Conservation (phyloP, 441 rosid genomes). For the Sinapis alba region DNA sequence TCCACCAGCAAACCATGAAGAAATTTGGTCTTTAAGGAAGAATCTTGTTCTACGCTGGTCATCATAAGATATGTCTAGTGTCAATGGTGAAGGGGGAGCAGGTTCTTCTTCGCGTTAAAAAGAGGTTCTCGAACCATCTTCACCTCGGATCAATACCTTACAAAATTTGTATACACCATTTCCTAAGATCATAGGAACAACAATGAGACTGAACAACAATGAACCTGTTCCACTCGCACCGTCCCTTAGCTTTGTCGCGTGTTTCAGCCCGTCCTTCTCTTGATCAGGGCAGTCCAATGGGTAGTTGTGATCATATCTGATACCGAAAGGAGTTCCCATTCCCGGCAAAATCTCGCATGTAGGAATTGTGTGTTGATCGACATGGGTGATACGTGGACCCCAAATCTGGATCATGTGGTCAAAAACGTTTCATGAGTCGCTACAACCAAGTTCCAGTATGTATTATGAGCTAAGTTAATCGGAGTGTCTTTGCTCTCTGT, state of each 20-base stretch:
- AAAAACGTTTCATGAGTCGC: slow-evolving; percentile 67
- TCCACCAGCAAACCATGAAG: too few relatives aligned
- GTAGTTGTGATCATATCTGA: slow-evolving; percentile 74
- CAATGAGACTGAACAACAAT: too few relatives aligned
- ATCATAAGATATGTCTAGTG: too few relatives aligned
- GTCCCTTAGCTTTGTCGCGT: slow-evolving; percentile 66
- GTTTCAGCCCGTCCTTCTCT: slow-evolving; percentile 67
- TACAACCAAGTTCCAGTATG: slow-evolving; percentile 89
- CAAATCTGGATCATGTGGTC: slow-evolving; percentile 42
- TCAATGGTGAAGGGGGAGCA: too few relatives aligned
- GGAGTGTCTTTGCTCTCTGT: slow-evolving; percentile 74
- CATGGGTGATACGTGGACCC: neutral
- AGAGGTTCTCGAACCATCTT: too few relatives aligned
- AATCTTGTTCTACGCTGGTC: too few relatives aligned
- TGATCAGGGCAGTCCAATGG: slow-evolving; percentile 64
- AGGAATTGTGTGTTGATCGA: neutral
- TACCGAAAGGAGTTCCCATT: neutral
- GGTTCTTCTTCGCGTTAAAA: too few relatives aligned
- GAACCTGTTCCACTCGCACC: slow-evolving; percentile 43
- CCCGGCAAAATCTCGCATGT: neutral
- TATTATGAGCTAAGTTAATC: slow-evolving; percentile 83
- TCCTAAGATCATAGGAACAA: too few relatives aligned
- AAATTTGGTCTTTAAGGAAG: too few relatives aligned
- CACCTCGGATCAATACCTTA: too few relatives aligned
- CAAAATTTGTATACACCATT: too few relatives aligned